Base-by-base conservation (phyloP, 306 rosid species). In the Lagenaria siceraria region DNA sequence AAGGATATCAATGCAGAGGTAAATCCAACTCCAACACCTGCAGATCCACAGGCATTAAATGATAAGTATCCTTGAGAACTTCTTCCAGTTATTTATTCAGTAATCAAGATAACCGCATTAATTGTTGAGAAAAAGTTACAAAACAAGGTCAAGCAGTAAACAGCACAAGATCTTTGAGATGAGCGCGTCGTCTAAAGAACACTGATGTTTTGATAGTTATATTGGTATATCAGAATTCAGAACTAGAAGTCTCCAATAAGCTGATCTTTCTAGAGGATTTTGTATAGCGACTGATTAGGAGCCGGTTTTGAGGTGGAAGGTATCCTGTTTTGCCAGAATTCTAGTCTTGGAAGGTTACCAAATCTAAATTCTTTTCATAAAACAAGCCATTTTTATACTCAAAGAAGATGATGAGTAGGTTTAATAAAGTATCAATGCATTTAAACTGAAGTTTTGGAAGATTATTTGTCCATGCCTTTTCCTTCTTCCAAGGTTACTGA, bases 1-100 rank as follows among this genome's bases (percentile, higher is more conserved):
- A 94, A 95, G 99, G 99, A 95, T 95, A 95, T 95, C 86, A 95
- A 92, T 84, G 99, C 97, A 81, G 99, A 92, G 74, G 82, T 95
- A 87, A 95, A 95, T 75, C 97, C 99, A 81, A 95, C 99, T 80
- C 97, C 99, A 78, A 92, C 91, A 82, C 99, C 99, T 95, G 96
- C 82, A 88, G 59, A 83, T 62, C 64, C 85, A 83, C 54, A 82
- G 72, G 60, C 61, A 62, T 78, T 62, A 80, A 56, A 64, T 29
- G 48, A 74, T 84, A 77, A 85, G 68, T 55, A 81, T 81, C 58
- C 70, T 76, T 53, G 24, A 69, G 75, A 68, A 68, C 31, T 42
- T 69, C 31, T 42, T 69, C 29, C 61, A 15, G 1, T 27, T 72
- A 6, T 49, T 72, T 19, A 25, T 72, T 51, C 61, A 51, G 14